Evolutionary conservation across 2,329 filamentous ascomycete species (phyloP).

Genomic region (Tothia fuscella): DNA sequence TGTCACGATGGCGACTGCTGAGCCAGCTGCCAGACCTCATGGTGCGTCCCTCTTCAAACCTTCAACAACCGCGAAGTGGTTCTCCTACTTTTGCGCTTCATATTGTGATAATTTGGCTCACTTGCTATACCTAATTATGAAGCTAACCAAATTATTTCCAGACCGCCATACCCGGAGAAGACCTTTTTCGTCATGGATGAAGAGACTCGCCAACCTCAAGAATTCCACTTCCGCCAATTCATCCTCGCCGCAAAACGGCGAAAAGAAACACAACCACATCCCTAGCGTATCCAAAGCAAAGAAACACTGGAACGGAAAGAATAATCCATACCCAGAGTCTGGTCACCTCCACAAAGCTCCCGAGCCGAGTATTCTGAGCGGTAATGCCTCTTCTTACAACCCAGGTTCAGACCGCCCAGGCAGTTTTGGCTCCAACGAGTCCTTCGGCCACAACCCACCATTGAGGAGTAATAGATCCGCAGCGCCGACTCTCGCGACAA

Average conservation of each 20-base stretch:
- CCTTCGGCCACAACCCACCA: constrained; percentile 45
- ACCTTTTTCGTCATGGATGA: constrained; percentile 89
- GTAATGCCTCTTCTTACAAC: constrained; percentile 34
- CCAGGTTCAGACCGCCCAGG: constrained; percentile 19
- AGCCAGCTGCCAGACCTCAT: constrained; percentile 31
- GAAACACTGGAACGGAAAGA: constrained; percentile 54
- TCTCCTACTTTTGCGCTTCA: neutral
- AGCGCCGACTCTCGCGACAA: constrained; percentile 73
- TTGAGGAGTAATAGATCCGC: constrained; percentile 58
- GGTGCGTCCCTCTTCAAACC: constrained; percentile 25
- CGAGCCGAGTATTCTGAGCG: constrained; percentile 21
- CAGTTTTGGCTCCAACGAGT: constrained; percentile 48
- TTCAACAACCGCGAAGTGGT: neutral
- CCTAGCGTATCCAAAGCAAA: constrained; percentile 20
- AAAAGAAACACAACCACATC: constrained; percentile 27
- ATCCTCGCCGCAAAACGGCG: constrained; percentile 25
- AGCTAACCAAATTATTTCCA: constrained; percentile 28
- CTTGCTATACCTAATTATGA: too few relatives aligned
- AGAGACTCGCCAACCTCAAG: constrained; percentile 83
- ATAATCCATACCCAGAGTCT: constrained; percentile 87
- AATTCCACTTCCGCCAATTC: constrained; percentile 54
- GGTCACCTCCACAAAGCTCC: constrained; percentile 48
- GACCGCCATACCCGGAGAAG: constrained; percentile 64
- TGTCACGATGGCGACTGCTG: constrained; percentile 35
- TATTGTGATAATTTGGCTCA: too few relatives aligned